Conservation (phyloP, 768 basidiomycete species). For the Kwoniella newhampshirensis region DNA sequence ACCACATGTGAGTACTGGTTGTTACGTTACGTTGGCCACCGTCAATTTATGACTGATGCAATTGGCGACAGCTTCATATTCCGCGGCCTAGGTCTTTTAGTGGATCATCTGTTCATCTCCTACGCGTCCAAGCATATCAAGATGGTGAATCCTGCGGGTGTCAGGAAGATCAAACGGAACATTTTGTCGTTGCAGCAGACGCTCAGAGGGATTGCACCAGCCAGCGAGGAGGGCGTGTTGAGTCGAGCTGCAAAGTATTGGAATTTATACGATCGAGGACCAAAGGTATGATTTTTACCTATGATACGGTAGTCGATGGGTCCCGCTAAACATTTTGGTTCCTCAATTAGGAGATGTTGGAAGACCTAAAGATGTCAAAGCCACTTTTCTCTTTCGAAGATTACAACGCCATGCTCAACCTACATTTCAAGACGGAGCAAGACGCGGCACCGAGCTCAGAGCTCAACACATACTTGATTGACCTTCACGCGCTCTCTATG, state of each 20-base stretch:
- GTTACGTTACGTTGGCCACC: background rate
- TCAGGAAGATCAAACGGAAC: conserved; percentile 83
- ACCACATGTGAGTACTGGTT: conserved; percentile 64
- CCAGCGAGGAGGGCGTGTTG: conserved; percentile 67
- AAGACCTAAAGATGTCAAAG: conserved; percentile 64
- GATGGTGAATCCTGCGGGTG: conserved; percentile 69
- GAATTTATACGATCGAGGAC: conserved; percentile 69
- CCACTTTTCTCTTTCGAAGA: conserved; percentile 78
- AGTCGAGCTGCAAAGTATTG: conserved; percentile 77
- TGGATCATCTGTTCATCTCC: conserved; percentile 77
- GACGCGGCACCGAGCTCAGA: conserved; percentile 35
- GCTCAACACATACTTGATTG: conserved; percentile 78
- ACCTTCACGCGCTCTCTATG: conserved; percentile 63
- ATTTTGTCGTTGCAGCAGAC: conserved; percentile 89
- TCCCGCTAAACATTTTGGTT: background rate
- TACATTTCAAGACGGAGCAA: conserved; percentile 80
- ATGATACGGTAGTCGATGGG: background rate
- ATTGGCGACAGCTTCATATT: conserved; percentile 72
- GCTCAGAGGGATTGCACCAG: conserved; percentile 66
- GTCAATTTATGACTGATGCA: background rate
- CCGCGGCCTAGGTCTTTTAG: conserved; percentile 75
- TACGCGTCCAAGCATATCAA: conserved; percentile 67
- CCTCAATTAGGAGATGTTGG: conserved; percentile 69
- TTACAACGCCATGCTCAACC: conserved; percentile 83
- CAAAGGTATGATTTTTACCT: conserved; percentile 63